Base-by-base conservation (phyloP, 2,329 filamentous ascomycete species). In the Gliomastix tumulicola region DNA sequence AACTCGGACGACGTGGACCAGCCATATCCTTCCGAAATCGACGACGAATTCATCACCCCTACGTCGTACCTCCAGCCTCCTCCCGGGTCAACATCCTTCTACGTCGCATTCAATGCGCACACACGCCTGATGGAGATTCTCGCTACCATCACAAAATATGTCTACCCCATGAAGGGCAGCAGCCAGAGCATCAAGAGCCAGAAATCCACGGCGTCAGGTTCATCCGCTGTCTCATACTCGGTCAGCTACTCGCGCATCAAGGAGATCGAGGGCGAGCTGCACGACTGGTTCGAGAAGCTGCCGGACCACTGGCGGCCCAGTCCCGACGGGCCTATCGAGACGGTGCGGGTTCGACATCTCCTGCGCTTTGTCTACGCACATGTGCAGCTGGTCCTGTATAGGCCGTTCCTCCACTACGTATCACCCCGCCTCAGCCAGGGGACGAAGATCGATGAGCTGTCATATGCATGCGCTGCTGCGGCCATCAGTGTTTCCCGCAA, bases 341-440 rank as follows among this genome's bases (percentile, higher is more conserved):
- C 89, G 18, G 75, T 88, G 48, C 74, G 73, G 9, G 69, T 79
- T n/a, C 84, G 87, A 41, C 86, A 88, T 44, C 66, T 89, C 18
- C 66, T 92, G 16, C 74, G 85, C 23, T 82, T 92, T 57, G 76
- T 81, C n/a, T 90, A 85, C 53, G 84, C 83, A 3, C 84, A 90
- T 50, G 83, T 88, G 6, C 86, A 90, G 51, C 80, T 92, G 56
- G 79, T 92, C 51, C 64, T 92, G 3, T 92, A 92, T 50, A 71
- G 87, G 15, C 87, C 87, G 0, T 92, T 92, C 54, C 63, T 92
- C 11, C 87, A 92, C 54, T 92, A 90, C 47, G 79, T 88, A 13
- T 88, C 85, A 7, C 78, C 79, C 9, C 69, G 75, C 30, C 62
- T 76, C 3, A 70, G 67, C 34, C 65, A 68, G 35, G 68, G 67